Conservation (phyloP, 2,329 filamentous ascomycete species). For the Zymoseptoria pseudotritici region DNA sequence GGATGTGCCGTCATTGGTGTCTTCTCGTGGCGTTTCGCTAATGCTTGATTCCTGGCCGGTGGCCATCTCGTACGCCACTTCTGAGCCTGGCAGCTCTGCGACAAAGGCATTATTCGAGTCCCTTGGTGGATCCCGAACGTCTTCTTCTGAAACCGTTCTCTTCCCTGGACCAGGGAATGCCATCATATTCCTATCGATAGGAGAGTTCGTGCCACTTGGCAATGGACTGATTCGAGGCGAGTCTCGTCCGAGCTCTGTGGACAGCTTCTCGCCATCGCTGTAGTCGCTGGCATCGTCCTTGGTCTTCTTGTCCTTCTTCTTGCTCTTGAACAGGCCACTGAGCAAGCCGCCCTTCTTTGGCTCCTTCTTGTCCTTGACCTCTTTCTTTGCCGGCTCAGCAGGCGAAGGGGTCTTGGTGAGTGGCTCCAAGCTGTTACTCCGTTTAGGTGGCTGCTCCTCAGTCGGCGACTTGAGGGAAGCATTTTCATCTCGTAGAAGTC, state of each 20-base stretch:
- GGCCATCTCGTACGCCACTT: constrained; percentile 33
- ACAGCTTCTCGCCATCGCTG: constrained; percentile 26
- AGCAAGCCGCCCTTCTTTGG: constrained; percentile 65
- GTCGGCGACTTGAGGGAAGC: constrained; percentile 27
- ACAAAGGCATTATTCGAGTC: constrained; percentile 19
- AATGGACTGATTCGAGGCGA: constrained; percentile 17
- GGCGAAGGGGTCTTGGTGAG: constrained; percentile 60
- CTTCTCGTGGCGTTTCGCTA: constrained; percentile 4
- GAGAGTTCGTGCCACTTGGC: constrained; percentile 17
- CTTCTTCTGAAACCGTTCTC: constrained; percentile 11
- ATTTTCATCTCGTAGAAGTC: constrained; percentile 76
- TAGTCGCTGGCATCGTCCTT: constrained; percentile 36
- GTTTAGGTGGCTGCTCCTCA: constrained; percentile 34
- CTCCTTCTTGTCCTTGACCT: constrained; percentile 67
- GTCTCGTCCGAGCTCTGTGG: constrained; percentile 21
- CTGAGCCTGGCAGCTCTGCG: constrained; percentile 33
- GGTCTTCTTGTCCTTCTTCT: constrained; percentile 56
- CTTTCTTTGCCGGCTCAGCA: constrained; percentile 57
- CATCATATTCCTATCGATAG: constrained; percentile 11
- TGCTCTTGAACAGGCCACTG: constrained; percentile 61
- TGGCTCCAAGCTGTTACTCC: constrained; percentile 63
- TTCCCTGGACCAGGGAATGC: constrained; percentile 6
- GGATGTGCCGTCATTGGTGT: constrained; percentile 4
- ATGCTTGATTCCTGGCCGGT: constrained; percentile 36
- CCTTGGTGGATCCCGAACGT: constrained; percentile 1